phyloP scores from a whole-genome alignment of 192 early-diverging fungal genomes.

The Rhizophagus sp. region DNA sequence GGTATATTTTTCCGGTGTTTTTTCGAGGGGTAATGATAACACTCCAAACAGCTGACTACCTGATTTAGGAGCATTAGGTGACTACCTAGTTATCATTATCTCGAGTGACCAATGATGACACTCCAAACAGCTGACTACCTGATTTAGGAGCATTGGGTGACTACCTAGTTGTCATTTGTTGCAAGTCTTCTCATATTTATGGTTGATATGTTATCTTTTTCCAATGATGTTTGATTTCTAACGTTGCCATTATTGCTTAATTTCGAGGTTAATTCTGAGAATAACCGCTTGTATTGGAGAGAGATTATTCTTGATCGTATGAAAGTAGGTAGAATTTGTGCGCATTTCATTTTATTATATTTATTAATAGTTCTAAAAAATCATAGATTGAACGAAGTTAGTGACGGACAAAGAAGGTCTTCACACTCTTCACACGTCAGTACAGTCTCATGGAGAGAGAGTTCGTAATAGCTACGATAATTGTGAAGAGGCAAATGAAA shows the following conservation, averaged over 20 bases:
- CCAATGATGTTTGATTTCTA: conserved; percentile 25
- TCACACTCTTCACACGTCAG: conserved; percentile 20
- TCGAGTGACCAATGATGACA: conserved; percentile 22
- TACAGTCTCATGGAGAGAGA: conserved; percentile 21
- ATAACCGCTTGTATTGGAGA: conserved; percentile 26
- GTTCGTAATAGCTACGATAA: conserved; percentile 25
- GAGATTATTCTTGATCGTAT: conserved; percentile 25
- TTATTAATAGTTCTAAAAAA: conserved; percentile 25
- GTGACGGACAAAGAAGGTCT: conserved; percentile 25
- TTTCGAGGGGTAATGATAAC: conserved; percentile 26
- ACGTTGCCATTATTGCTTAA: conserved; percentile 27
- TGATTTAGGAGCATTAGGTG: conserved; percentile 19
- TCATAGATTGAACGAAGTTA: conserved; percentile 21
- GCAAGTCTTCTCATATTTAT: conserved; percentile 24
- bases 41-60: not conserved
- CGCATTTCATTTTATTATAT: conserved; percentile 25
- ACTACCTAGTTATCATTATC: conserved; percentile 26
- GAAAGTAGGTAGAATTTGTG: conserved; percentile 24
- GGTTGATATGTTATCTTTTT: conserved; percentile 24
- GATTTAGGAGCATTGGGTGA: conserved; percentile 22
- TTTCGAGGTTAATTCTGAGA: conserved; percentile 25
- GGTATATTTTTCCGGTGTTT: conserved; percentile 18
- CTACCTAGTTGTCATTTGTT: conserved; percentile 18
- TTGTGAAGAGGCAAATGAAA: conserved; percentile 24
- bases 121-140: not conserved